Evolutionary conservation across 1,139 yeast genomes (phyloP), one percentile per base, ranked within the genome.

Genomic region (Protomyces inouyei): DNA sequence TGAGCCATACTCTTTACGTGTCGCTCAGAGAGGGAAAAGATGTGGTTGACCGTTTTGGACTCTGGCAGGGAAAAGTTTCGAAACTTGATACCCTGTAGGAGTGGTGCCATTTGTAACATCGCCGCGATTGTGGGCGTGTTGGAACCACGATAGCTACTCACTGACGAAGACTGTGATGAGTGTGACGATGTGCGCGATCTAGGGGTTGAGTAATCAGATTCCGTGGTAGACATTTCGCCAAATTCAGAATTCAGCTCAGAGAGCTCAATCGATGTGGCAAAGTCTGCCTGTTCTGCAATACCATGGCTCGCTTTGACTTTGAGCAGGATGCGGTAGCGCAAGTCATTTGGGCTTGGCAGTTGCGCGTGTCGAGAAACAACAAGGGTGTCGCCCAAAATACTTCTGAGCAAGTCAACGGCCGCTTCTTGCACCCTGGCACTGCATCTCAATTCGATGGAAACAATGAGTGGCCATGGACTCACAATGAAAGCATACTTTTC

Each of bases 371-470:
- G 61, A 9, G 82, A 67, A 0, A 80, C 74, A 0, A 88, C 75
- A 51, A 93, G 76, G 60, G 79, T 74, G 23, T 83, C 86, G 0
- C 87, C 92, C 43, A 95, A 78, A 0, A 81, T 75, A 0, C 82
- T 82, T 61, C 78, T 77, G 64, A 93, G 73, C 1, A 82, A 77
- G 0, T 77, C 75, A 0, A 80, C 84, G 65, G 87, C 83, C 54
- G 79, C 79, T 14, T 74, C 67, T 73, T 95, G 99, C 68, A 85
- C 85, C 28, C 79, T 83, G 0, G 77, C 70, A 9, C 82, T 83
- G 74, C 98, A 93, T 70, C 87, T 88, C 0, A 90, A 81, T 72
- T 95, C 98, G 40, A 95, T 79, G 10, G 97, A 91, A n/a, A 95
- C 72, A 21, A 93, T 86, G 56, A 95, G 77, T 0, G 99, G 99